Evolutionary conservation across 2,329 filamentous ascomycete species (phyloP).

Genomic region (Calonectria pseudoturangicola): DNA sequence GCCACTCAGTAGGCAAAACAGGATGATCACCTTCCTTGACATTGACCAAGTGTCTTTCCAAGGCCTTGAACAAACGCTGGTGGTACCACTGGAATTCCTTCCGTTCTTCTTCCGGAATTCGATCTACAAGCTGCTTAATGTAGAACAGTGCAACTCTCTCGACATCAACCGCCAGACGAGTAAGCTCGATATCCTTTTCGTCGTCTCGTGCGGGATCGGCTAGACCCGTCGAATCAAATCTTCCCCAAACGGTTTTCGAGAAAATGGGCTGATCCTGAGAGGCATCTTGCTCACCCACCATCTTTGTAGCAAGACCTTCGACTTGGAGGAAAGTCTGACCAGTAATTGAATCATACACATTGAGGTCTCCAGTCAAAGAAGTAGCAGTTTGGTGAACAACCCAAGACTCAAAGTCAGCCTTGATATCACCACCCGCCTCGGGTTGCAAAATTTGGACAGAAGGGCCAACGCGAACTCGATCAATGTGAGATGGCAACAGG

Average conservation of each 20-base stretch:
- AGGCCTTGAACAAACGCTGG: conserved; percentile 36
- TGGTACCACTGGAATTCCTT: conserved; percentile 36
- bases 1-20: conserved; percentile 35
- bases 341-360: conserved; percentile 36
- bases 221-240: conserved; percentile 24
- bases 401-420: conserved; percentile 37
- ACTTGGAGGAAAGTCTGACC: conserved; percentile 38
- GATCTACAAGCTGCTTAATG: conserved; percentile 30
- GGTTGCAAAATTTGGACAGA: conserved; percentile 31
- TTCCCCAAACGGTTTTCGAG: conserved; percentile 38
- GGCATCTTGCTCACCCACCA: conserved; percentile 38
- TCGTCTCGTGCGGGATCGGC: conserved; percentile 31
- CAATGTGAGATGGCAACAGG: conserved; percentile 37
- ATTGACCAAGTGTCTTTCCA: conserved; percentile 36
- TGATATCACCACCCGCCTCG: conserved; percentile 29
- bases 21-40: conserved; percentile 32
- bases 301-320: conserved; percentile 36
- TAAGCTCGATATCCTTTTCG: conserved; percentile 29
- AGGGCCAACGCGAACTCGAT: conserved; percentile 34
- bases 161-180: conserved; percentile 31
- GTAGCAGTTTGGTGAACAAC: conserved; percentile 40
- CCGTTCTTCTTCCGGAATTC: conserved; percentile 31
- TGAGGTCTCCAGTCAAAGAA: conserved; percentile 39
- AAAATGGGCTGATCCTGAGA: conserved; percentile 39
- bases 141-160: conserved; percentile 40